These are phyloP conservation scores for Fomitopsis pinicola DNA, from an alignment of 1,284 basidiomycete genomes.

Conservation along the genomic window DNA sequence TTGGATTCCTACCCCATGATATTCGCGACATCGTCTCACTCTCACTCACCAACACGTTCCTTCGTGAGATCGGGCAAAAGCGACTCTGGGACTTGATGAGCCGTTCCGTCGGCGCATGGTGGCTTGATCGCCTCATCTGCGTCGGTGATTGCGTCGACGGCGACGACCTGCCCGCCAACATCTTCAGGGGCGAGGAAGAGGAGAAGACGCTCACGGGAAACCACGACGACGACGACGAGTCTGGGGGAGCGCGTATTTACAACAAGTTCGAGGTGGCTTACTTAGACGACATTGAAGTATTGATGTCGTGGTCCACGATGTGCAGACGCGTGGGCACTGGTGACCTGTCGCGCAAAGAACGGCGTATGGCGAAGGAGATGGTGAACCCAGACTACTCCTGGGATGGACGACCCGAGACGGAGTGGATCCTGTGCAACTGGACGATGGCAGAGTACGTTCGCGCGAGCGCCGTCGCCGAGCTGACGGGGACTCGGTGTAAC, in stretches of 20 bases:
- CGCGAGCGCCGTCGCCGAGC: not conserved
- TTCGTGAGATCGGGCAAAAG: constrained; percentile 4
- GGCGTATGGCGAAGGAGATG: not conserved
- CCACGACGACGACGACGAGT: not conserved
- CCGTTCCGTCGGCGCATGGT: not conserved
- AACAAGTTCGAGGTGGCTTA: not conserved
- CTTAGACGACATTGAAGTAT: not conserved
- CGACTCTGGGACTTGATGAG: not conserved
- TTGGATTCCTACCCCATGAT: not conserved
- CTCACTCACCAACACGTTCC: constrained; percentile 7
- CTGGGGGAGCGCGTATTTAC: not conserved
- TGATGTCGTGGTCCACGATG: not conserved
- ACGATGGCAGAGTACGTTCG: not conserved
- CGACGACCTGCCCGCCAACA: constrained; percentile 7
- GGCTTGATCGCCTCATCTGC: constrained; percentile 13
- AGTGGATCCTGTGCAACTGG: constrained; percentile 1
- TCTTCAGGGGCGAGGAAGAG: constrained; percentile 9
- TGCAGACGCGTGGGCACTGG: not conserved
- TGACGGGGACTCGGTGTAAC: not conserved
- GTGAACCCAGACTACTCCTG: not conserved
- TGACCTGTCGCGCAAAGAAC: not conserved
- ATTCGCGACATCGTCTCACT: not conserved
- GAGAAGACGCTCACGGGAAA: not conserved
- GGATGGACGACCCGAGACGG: not conserved
- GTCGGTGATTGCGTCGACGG: constrained; percentile 3